Evolutionary conservation across 441 rosid species (phyloP).

Genomic region (Theobroma grandiflorum): DNA sequence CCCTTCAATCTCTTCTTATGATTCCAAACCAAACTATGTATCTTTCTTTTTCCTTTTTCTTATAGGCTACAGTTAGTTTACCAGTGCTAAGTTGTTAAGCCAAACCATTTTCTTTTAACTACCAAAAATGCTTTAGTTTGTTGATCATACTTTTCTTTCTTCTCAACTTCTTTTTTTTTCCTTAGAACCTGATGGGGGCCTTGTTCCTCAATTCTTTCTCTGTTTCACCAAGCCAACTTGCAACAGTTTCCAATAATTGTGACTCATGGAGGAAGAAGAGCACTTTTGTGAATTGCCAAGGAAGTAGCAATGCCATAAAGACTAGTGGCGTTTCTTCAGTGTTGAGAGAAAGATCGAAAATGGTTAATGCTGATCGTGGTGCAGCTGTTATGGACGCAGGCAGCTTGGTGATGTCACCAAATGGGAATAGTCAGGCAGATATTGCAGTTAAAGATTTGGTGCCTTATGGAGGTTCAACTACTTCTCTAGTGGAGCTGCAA

Average conservation of each 20-base stretch:
- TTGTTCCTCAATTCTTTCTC: slow-evolving; percentile 64
- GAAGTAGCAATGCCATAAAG: slow-evolving; percentile 46
- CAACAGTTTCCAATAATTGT: slow-evolving; percentile 35
- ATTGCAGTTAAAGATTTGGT: slow-evolving; percentile 59
- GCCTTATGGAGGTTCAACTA: slow-evolving; percentile 49
- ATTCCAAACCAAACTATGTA: slow-evolving; percentile 20
- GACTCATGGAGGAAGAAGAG: slow-evolving; percentile 41
- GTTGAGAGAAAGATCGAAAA: slow-evolving; percentile 52
- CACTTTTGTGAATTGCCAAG: slow-evolving; percentile 58
- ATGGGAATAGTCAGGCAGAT: slow-evolving; percentile 53
- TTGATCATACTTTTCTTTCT: slow-evolving; percentile 29
- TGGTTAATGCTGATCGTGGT: slow-evolving; percentile 45
- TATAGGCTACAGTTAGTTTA: slow-evolving; percentile 55
- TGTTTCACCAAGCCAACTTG: slow-evolving; percentile 39
- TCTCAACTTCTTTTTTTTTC: slow-evolving; percentile 30
- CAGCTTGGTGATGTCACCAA: slow-evolving; percentile 64
- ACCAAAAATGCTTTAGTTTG: slow-evolving; percentile 36
- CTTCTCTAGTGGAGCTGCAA: slow-evolving; percentile 57
- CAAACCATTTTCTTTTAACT: slow-evolving; percentile 57
- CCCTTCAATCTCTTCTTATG: slow-evolving; percentile 7
- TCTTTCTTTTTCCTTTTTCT: slow-evolving; percentile 37
- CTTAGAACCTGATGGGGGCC: slow-evolving; percentile 66
- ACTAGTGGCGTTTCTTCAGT: slow-evolving; percentile 56
- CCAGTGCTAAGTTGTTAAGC: slow-evolving; percentile 55
- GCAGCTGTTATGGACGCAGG: slow-evolving; percentile 55